Base-by-base conservation (phyloP, 768 basidiomycete species). In the Lactarius trivialis region DNA sequence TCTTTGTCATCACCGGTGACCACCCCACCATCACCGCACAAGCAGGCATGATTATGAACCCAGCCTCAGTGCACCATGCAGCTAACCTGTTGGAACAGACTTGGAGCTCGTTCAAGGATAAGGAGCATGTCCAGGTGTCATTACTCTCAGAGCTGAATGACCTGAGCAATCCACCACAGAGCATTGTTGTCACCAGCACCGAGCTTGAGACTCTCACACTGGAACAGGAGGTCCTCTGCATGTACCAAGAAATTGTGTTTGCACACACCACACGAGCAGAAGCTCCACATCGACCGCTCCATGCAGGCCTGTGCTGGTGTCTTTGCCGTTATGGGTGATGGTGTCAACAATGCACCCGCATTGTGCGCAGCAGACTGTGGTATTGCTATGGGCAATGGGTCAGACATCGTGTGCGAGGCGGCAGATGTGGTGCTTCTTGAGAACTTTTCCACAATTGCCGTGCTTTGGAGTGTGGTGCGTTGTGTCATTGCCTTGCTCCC, bases 271-370 rank as follows among this genome's bases (percentile, higher is more conserved):
- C 79, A 0, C 0, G 81, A 85, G 68, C 84, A 85, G 71, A 87
- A 87, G 69, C 72, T 86, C 1, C 77, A 79, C 52, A 86, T 87
- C 64, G 85, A 87, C 33, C 80, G 82, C 60, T 77, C 79, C 36
- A 77, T 85, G 64, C 82, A 86, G 69, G 71, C 70, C 11, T 72
- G 78, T 3, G 80, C 77, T 2, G 78, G 78, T 64, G 77, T 81
- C 1, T 84, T 85, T 6, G 84, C 82, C 1, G 83, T 85, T 60
- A 86, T 85, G 5, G 85, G 86, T 3, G 85, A 88, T 69, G 85
- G 85, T 30, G 82, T 83, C 0, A 85, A 85, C 64, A 82, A 85
- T 67, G 80, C 80, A 0, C 81, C 83, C 0, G 79, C 83, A 2
- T 72, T 85, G 58, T 82, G 82, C 62, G 80, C 80, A 32, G 82